Percentiles rank a stretch among this genome's conserved stretches.
phyloP scores from a whole-genome alignment of 2,329 filamentous ascomycete species.

The Neofusicoccum kwambonambiense region DNA sequence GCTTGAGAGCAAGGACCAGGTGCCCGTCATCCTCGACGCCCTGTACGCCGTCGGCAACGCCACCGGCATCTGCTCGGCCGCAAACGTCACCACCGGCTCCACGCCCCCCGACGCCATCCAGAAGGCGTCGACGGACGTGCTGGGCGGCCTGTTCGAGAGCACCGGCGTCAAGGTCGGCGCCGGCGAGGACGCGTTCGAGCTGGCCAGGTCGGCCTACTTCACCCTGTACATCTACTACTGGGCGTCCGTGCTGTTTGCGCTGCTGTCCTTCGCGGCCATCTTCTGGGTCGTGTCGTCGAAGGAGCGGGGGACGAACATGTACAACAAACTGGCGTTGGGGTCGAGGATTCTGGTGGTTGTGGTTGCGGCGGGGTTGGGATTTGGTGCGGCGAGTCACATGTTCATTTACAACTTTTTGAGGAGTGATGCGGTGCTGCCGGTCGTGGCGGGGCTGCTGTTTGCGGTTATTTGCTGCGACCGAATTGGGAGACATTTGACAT shows the following conservation, averaged over 20 bases:
- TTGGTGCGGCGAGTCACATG: not conserved
- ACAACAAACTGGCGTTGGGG: not conserved
- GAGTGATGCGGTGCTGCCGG: not conserved
- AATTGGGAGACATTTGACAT: not conserved
- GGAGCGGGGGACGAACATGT: not conserved
- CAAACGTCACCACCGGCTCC: not conserved
- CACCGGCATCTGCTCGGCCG: constrained; percentile 18
- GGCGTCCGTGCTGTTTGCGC: constrained; percentile 37
- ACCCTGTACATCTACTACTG: constrained; percentile 39
- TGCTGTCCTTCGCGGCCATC: constrained; percentile 37
- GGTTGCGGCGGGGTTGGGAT: not conserved
- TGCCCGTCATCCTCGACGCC: constrained; percentile 15
- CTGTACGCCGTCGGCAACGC: constrained; percentile 21
- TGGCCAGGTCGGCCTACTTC: not conserved
- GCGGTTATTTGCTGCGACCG: not conserved
- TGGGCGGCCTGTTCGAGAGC: not conserved
- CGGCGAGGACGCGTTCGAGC: not conserved
- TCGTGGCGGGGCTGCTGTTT: not conserved
- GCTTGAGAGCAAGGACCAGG: not conserved
- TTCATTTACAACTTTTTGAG: not conserved
- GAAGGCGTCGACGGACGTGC: not conserved
- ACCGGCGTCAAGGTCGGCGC: not conserved
- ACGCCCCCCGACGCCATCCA: too few species aligned
- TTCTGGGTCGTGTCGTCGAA: constrained; percentile 21
- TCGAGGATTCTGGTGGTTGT: not conserved